Base-by-base conservation (phyloP, 768 basidiomycete genomes). In the Leccinum subgranulosum region DNA sequence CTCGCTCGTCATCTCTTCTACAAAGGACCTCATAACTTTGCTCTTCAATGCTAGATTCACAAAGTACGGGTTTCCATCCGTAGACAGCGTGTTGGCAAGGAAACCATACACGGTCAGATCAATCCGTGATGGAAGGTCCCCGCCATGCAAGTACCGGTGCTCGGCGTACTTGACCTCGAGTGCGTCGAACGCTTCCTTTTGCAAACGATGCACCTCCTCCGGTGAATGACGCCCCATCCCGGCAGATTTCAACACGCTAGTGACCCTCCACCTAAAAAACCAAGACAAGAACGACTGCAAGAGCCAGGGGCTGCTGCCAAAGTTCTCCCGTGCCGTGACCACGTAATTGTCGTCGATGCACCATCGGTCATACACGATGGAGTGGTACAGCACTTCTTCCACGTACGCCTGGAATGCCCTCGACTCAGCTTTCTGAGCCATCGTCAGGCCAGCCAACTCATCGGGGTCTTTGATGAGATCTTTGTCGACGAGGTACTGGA, bases 371-470 rank as follows among this genome's bases (percentile, higher is more conserved):
- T 64, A 65, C 2, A 74, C 56, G 50, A 73, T 41, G 17, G 70
- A 67, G 25, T 31, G 14, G 29, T 73, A 73, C 56, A 74, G 10
- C 49, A 66, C 7, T 29, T 74, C 72, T 54, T 73, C 72, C 27
- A 74, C 23, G 46, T 65, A 73, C 12, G 63, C 70, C 31, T 73
- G 72, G 52, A 70, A 72, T 15, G 74, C 74, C 55, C 74, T 63
- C 25, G 73, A 74, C 49, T 73, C 72, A 47, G 65, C 72, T 49
- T 21, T 65, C 56, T 75, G 70, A 21, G 29, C 59, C 1, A 63
- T 14, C 4, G 73, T 68, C 58, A 73, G 45, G 7, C 59, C 59
- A 0, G 69, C 73, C 17, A 60, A 31, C 5, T 64, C 57, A 39
- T 73, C 72, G 4, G 68, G 70, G 47, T 74, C 72, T 25, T 61